phyloP scores from a whole-genome alignment of 768 basidiomycete genomes.

The Strobilomyces echinocephalus region DNA sequence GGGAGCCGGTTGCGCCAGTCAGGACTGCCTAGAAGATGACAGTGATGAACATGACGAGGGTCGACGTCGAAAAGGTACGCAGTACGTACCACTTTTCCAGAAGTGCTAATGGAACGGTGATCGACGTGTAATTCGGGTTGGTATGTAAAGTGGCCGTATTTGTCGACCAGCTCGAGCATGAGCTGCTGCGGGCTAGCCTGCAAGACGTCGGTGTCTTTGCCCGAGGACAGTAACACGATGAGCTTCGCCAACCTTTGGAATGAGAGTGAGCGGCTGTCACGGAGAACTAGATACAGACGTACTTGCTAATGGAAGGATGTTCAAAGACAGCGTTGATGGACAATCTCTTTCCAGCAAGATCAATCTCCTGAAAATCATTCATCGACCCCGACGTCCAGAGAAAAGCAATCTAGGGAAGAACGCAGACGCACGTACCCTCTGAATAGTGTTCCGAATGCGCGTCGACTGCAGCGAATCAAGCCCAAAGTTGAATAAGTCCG shows the following conservation, averaged over 20 bases:
- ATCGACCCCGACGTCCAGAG: conserved; percentile 11
- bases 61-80: not conserved
- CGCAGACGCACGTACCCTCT: conserved; percentile 29
- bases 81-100: conserved; percentile 15
- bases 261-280: not conserved
- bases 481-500: conserved; percentile 45
- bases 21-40: conserved; percentile 31
- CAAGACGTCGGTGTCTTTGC: conserved; percentile 18
- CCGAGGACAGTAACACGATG: conserved; percentile 34
- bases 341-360: conserved; percentile 20
- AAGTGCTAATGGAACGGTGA: conserved; percentile 5
- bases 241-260: conserved; percentile 36
- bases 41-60: not conserved
- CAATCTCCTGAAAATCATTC: conserved; percentile 9
- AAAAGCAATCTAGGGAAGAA: conserved; percentile 19
- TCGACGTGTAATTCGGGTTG: not conserved
- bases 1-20: conserved; percentile 51
- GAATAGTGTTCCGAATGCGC: conserved; percentile 44
- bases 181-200: conserved; percentile 31
- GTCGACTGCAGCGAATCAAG: conserved; percentile 52
- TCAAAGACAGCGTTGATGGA: conserved; percentile 43
- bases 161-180: conserved; percentile 46
- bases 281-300: not conserved
- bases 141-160: conserved; percentile 27
- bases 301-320: conserved; percentile 41